Conservation (phyloP, 371 early-diverging fungal species). For the Homolaphlyctis polyrhiza region DNA sequence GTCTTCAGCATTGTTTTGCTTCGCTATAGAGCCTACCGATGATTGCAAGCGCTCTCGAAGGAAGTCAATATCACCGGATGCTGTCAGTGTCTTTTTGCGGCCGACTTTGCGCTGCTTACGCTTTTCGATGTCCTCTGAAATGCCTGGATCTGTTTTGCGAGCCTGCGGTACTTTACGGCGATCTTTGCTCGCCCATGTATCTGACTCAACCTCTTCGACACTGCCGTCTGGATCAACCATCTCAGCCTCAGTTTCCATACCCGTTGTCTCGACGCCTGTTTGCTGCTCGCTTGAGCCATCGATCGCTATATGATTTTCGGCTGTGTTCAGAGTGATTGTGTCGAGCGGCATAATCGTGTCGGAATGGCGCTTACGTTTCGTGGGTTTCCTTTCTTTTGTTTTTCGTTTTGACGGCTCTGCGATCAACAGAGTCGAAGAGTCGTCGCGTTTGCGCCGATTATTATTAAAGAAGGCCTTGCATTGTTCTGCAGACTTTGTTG, state of each 20-base stretch:
- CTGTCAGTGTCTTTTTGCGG: no score
- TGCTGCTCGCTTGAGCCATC: no score
- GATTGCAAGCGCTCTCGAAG: no score
- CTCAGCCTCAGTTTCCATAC: neutral
- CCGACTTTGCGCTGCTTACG: neutral
- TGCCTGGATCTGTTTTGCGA: neutral
- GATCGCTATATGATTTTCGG: no score
- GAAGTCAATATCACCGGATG: neutral
- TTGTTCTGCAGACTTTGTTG: conserved; percentile 74
- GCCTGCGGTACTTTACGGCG: neutral
- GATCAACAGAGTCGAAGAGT: neutral
- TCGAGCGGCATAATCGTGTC: no score
- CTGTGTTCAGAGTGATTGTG: no score
- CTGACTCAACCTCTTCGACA: neutral
- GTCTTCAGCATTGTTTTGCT: neutral
- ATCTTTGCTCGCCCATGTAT: neutral
- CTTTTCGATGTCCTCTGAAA: neutral
- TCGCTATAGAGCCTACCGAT: neutral
- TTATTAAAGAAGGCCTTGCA: conserved; percentile 73
- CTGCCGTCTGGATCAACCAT: neutral
- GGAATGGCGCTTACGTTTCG: no score
- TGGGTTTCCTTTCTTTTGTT: no score
- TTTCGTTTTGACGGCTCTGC: no score
- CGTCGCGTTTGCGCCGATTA: conserved; percentile 11
- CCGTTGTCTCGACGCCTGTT: no score